phyloP scores from a whole-genome alignment of 805 yeast genomes.

The Zygotorulaspora florentina region DNA sequence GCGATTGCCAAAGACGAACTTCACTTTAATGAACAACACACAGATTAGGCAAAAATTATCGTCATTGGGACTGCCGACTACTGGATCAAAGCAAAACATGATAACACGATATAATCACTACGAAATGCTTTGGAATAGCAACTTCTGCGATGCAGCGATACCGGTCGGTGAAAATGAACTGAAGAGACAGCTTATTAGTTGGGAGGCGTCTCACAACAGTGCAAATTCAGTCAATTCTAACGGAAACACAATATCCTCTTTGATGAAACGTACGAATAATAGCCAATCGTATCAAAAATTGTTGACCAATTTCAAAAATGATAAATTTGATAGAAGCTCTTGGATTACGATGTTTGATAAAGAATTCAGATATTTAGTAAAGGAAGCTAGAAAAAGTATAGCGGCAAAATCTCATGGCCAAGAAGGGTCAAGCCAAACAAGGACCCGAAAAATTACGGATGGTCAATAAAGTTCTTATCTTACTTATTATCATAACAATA shows the following conservation, averaged over 20 bases:
- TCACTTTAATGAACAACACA: constrained; percentile 51
- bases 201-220: constrained; percentile 50
- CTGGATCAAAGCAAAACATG: constrained; percentile 60
- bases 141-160: constrained; percentile 57
- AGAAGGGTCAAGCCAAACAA: not conserved
- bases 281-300: constrained; percentile 30
- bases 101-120: constrained; percentile 74
- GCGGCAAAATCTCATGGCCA: constrained; percentile 15
- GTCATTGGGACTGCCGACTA: constrained; percentile 50
- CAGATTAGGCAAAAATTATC: constrained; percentile 59
- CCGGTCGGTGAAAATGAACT: constrained; percentile 59
- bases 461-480: not conserved
- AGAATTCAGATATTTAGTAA: constrained; percentile 40
- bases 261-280: constrained; percentile 39
- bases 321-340: constrained; percentile 42
- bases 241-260: constrained; percentile 19
- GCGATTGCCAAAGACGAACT: constrained; percentile 61
- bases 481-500: not conserved
- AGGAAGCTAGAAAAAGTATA: constrained; percentile 36
- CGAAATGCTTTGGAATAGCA: constrained; percentile 74
- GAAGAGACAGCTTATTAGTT: constrained; percentile 51
- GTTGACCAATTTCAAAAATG: constrained; percentile 38
- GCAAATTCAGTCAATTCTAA: constrained; percentile 20
- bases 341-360: constrained; percentile 42
- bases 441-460: not conserved